phyloP scores from a whole-genome alignment of 169 alveolate species.

The Amoebophrya sp. region DNA sequence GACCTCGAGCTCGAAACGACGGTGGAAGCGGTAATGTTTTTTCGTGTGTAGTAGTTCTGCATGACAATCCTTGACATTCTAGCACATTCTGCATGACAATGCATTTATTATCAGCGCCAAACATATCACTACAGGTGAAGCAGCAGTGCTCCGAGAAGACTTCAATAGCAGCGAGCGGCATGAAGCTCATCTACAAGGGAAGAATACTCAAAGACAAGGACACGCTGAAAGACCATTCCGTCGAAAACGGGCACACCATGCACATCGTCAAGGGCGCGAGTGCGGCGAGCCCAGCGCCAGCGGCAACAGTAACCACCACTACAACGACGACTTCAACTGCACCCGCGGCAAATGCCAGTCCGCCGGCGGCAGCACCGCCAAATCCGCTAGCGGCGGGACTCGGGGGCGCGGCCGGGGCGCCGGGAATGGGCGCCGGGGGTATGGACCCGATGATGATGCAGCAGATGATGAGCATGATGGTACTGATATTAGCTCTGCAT shows the following conservation, averaged over 20 bases:
- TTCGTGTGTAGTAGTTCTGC: no score
- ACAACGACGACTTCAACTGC: background rate
- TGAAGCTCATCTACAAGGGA: constrained; percentile 64
- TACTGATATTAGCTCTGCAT: no score
- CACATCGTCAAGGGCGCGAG: constrained; percentile 72
- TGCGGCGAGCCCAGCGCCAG: constrained; percentile 31
- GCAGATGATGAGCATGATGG: background rate
- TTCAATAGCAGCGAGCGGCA: constrained; percentile 56
- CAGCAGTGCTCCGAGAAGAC: constrained; percentile 56
- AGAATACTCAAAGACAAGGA: constrained; percentile 72
- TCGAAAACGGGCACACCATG: constrained; percentile 73
- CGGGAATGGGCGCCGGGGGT: no score
- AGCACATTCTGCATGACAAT: no score
- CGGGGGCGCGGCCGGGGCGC: background rate
- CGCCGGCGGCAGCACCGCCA: constrained; percentile 33
- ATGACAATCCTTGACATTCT: no score
- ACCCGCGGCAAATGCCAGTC: constrained; percentile 35
- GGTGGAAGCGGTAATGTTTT: constrained; percentile 54
- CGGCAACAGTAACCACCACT: background rate
- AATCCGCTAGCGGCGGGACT: constrained; percentile 25
- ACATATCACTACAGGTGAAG: constrained; percentile 33
- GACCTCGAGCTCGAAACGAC: constrained; percentile 54
- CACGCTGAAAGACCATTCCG: constrained; percentile 56
- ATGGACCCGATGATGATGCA: constrained; percentile 17
- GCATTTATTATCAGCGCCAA: no score